Base-by-base conservation (phyloP, 768 basidiomycete species). In the Agaricus subrufescens region DNA sequence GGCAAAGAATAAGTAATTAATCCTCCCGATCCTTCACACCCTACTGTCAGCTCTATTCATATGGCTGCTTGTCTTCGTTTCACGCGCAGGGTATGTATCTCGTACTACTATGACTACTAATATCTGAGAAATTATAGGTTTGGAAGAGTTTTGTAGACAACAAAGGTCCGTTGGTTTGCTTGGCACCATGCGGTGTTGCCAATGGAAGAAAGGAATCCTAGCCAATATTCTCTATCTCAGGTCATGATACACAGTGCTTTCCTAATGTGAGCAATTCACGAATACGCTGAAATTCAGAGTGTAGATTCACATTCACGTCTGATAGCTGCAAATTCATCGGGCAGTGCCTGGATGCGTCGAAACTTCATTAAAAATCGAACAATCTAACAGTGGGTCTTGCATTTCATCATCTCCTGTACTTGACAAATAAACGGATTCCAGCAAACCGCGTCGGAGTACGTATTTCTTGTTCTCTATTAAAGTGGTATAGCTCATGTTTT, bases 371-470 rank as follows among this genome's bases (percentile, higher is more conserved):
- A 83, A 83, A 67, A 79, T 93, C 48, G 87, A 90, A 65, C 76
- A 82, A 11, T 86, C 86, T 61, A 89, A 94, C 61, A 66, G 91
- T 91, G 64, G 53, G 83, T 67, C 12, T 31, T 48, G 31, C 49
- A 1, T 10, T 14, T 54, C 7, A 27, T 46, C 8, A 29, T 23
- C 39, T 10, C 10, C 34, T 38, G 31, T 19, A 43, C 19, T 39
- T 48, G 23, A 31, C 53, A 53, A 52, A 10, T 9, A 27, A 56
- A 37, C 50, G 34, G 11, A 59, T 34, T 58, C 52, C 57, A 93
- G 91, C 90, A 56, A 94, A 94, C 66, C 78, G 91, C 63, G 87
- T 91, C 60, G 87, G 90, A 62, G 91, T 92, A 66, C 61, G 78
- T 74, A 40, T 44, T 45, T 44, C 40, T 19, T 3, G 29, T 15